phyloP scores from a whole-genome alignment of 306 rosid species.

The Cicer chorassanicum region DNA sequence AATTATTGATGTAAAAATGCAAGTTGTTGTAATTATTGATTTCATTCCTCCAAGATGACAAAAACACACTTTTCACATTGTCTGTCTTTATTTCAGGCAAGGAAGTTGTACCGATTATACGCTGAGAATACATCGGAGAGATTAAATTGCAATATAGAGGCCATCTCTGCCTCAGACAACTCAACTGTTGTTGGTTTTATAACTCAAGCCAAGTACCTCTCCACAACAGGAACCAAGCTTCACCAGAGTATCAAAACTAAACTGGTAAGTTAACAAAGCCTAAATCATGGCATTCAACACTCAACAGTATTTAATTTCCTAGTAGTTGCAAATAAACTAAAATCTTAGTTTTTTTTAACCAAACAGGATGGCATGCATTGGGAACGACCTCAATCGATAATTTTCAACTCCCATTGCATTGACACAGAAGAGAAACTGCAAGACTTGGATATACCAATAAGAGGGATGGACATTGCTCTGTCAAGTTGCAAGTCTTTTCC shows the following conservation, averaged over 20 bases:
- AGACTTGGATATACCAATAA: slow-evolving; percentile 56
- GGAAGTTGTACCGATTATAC: slow-evolving; percentile 53
- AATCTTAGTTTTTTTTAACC: slow-evolving; percentile 10
- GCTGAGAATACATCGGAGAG: slow-evolving; percentile 61
- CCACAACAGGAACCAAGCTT: slow-evolving; percentile 59
- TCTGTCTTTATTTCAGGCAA: slow-evolving; percentile 53
- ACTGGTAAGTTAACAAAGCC: slow-evolving; percentile 51
- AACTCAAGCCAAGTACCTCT: slow-evolving; percentile 58
- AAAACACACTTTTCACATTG: background rate
- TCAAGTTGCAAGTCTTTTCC: slow-evolving; percentile 53
- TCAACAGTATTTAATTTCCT: slow-evolving; percentile 11
- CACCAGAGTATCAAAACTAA: slow-evolving; percentile 48
- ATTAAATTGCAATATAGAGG: slow-evolving; percentile 53
- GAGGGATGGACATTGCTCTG: slow-evolving; percentile 76
- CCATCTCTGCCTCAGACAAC: slow-evolving; percentile 51
- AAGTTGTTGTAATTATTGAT: slow-evolving; percentile 5
- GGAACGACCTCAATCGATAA: slow-evolving; percentile 59
- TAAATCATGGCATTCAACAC: slow-evolving; percentile 13
- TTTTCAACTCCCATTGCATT: slow-evolving; percentile 41
- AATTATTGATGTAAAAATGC: background rate
- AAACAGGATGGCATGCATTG: slow-evolving; percentile 72
- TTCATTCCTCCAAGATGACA: background rate
- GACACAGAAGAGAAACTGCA: slow-evolving; percentile 52
- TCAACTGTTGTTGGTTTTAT: slow-evolving; percentile 45
- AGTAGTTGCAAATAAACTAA: slow-evolving; percentile 10